A percentile compares a stretch with the other conserved stretches of the same genome.
Evolutionary conservation across 2,329 filamentous ascomycete genomes (phyloP).

Genomic region (Arthrobotrys conoides): DNA sequence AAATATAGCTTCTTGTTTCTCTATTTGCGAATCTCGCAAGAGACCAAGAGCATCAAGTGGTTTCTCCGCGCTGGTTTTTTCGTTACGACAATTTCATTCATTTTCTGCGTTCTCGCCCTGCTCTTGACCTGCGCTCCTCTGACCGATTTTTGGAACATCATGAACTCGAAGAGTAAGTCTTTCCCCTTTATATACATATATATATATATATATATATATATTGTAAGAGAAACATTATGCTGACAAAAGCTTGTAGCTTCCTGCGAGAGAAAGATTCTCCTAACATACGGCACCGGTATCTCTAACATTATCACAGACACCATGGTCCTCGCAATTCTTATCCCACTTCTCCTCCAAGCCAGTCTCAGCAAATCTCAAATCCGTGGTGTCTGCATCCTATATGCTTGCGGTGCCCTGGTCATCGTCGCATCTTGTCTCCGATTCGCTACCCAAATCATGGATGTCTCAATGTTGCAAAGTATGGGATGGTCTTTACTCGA

Average conservation of each 20-base stretch:
- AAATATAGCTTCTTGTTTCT: conserved; percentile 64
- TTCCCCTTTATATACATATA: neutral
- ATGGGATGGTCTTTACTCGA: conserved; percentile 64
- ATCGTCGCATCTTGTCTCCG: conserved; percentile 65
- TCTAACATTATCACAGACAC: conserved; percentile 65
- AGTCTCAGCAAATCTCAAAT: conserved; percentile 62
- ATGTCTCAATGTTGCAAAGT: conserved; percentile 64
- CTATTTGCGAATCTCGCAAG: conserved; percentile 63
- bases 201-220: too few species aligned
- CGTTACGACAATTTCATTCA: conserved; percentile 65
- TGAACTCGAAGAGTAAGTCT: conserved; percentile 59
- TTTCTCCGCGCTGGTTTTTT: conserved; percentile 64
- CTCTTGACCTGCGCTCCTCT: conserved; percentile 65
- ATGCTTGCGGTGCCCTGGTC: conserved; percentile 63
- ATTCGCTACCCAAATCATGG: conserved; percentile 65
- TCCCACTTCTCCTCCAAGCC: conserved; percentile 63
- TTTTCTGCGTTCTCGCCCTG: conserved; percentile 65
- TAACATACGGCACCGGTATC: conserved; percentile 63
- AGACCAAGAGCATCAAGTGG: conserved; percentile 63
- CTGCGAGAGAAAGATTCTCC: conserved; percentile 61
- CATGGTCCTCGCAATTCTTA: conserved; percentile 65
- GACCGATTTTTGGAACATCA: conserved; percentile 63
- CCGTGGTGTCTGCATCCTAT: conserved; percentile 59
- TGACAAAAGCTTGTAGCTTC: conserved; percentile 38
- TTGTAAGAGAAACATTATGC: conserved; percentile 14